phyloP scores from a whole-genome alignment of 208 protist species.

The Acanthamoeba healyi region DNA sequence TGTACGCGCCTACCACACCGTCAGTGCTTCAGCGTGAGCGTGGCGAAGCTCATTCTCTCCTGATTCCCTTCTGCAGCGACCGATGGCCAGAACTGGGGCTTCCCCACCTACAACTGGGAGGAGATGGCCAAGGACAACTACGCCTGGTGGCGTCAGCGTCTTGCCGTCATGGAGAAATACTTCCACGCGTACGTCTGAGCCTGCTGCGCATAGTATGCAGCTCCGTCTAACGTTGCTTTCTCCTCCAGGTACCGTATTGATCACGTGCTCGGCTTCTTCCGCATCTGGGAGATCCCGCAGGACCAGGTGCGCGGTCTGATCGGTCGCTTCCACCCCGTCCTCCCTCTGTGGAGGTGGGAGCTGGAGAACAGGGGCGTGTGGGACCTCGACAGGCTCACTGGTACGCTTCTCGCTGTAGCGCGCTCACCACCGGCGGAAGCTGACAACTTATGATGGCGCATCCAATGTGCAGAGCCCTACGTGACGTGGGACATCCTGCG shows the following conservation, averaged over 20 bases:
- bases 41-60: neutral
- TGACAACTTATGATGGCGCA: neutral
- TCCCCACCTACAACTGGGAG: conserved; percentile 93
- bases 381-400: conserved; percentile 81
- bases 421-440: no score
- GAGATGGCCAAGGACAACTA: conserved; percentile 89
- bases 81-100: conserved; percentile 92
- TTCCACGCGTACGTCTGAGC: conserved; percentile 74
- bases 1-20: neutral
- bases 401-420: conserved; percentile 54
- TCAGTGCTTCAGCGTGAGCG: neutral
- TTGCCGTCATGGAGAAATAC: conserved; percentile 76
- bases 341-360: conserved; percentile 82
- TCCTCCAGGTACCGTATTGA: conserved; percentile 88
- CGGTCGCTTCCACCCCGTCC: conserved; percentile 80
- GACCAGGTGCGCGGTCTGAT: conserved; percentile 79
- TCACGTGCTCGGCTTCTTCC: conserved; percentile 92
- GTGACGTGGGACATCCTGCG: conserved; percentile 81
- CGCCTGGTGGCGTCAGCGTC: conserved; percentile 85
- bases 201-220: neutral
- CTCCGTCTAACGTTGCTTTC: neutral
- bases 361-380: conserved; percentile 81
- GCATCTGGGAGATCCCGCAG: conserved; percentile 92
- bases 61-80: conserved; percentile 24
- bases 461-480: conserved; percentile 81